Evolutionary conservation across 805 yeast species (phyloP), one percentile per base, ranked within the genome.

Genomic region (Yarrowia sp.): DNA sequence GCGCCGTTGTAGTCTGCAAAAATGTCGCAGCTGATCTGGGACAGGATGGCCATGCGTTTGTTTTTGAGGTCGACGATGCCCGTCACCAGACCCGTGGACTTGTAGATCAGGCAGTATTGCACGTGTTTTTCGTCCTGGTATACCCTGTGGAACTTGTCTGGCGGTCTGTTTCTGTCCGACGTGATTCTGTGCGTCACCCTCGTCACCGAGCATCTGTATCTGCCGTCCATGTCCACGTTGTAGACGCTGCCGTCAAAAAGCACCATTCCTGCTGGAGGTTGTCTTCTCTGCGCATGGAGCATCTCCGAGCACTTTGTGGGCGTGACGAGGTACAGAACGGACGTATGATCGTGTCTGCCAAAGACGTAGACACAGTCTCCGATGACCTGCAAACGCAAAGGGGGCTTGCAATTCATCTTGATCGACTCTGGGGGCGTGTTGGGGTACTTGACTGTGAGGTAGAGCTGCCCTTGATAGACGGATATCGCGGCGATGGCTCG

Each of bases 121-220:
- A 7, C 10, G 10, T 44, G 24, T 6, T 44, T 25, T 7, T 44
- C 49, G 33, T 44, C 49, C 22, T 44, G 49, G 22, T 44, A 44
- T 5, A 44, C 49, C 9, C 49, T 27, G 22, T 44, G 49, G 22
- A 44, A 44, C 33, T 27, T 44, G 49, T 44, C 49, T 18, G 49
- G 49, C 1, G 49, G 49, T 44, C 49, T 44, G 33, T 44, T 44
- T 16, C 49, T 8, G 33, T 44, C 49, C 0, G 33, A 44, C 14
- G 21, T 27, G 33, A 44, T 44, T 6, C 49, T 27, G 3, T 18
- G 33, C 2, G 49, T 44, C 4, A 27, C 49, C 5, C 6, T 6
- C 6, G 49, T 27, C 10, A 44, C 49, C 0, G 16, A 18, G 6
- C 49, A 44, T 13, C 49, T 8, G 13, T 44, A 44, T 12, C 49